Evolutionary conservation across 495 filamentous ascomycete species (phyloP), one percentile per base, ranked within the genome.

Genomic region (Neurospora pannonica): DNA sequence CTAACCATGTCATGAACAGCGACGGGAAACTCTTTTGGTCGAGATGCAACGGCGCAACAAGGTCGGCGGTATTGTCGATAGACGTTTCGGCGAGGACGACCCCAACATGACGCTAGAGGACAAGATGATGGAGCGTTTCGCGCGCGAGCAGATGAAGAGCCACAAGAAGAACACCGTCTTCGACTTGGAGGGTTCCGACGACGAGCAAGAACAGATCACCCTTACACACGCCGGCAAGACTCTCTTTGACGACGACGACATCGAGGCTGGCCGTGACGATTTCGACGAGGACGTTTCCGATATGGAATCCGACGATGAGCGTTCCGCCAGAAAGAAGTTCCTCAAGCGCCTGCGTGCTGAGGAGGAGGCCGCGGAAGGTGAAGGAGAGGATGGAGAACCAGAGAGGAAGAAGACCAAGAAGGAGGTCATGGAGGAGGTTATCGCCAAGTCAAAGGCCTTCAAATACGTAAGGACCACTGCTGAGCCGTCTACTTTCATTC

Each of bases 351-450:
- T 82, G 72, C 85, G 86, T 8, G 82, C 84, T 5, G 84, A 81
- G 15, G 84, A 81, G 13, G 81, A 83, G 74, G 81, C 79, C n/a
- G 81, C 76, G 5, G 81, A 78, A 4, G 87, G 82, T 2, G 86
- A 80, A 7, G 87, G 84, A 21, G 83, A 85, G 28, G 86, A 82
- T 2, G 87, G 82, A 38, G 87, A 89, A 36, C 91, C 92, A 0
- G 92, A 93, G 75, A 87, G 90, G 60, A 97, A 97, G 79, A 99
- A 97, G 84, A 92, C 90, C 24, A 98, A 95, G 81, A 89, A 94
- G 69, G 96, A 99, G 79, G 93, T 98, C 39, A 97, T 98, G 92
- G 92, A 95, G 77, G 97, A 99, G 82, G 90, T 98, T 74, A 98
- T 98, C 74, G 92, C 94, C 43, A 99, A 98, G 83, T 98, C 97